Conservation (phyloP, 2,329 filamentous ascomycete species). For the Cladosporium sp. region DNA sequence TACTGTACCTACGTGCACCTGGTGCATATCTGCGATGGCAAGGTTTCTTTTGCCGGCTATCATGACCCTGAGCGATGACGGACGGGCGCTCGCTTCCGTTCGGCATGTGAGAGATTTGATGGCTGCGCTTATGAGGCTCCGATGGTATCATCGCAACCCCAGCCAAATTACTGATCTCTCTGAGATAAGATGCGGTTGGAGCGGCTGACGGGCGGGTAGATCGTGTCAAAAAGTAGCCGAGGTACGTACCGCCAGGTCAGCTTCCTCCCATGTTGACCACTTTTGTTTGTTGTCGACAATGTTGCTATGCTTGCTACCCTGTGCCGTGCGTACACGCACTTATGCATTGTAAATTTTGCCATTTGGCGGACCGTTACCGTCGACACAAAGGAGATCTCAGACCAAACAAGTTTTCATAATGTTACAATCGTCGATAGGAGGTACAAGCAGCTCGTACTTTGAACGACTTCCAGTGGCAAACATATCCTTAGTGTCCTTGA, state of each 20-base stretch:
- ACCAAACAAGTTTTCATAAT: too few species aligned
- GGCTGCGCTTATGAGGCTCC: background rate
- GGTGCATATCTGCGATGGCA: background rate
- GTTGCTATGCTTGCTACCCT: too few species aligned
- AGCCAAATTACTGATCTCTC: background rate
- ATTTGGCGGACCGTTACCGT: too few species aligned
- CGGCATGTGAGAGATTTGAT: background rate
- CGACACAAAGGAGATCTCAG: too few species aligned
- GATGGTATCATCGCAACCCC: background rate
- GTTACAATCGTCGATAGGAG: too few species aligned
- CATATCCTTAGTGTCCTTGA: background rate
- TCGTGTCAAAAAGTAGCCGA: background rate
- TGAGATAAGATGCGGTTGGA: background rate
- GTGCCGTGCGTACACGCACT: too few species aligned
- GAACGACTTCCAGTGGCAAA: background rate
- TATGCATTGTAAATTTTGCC: too few species aligned
- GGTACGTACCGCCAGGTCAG: background rate
- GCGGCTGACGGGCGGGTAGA: background rate
- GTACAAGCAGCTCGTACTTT: background rate
- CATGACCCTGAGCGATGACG: constrained; percentile 1
- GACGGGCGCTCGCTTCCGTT: background rate
- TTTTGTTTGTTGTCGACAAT: background rate
- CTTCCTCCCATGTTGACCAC: background rate
- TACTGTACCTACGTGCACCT: background rate
- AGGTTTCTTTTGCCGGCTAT: background rate